Evolutionary conservation across 805 yeast species (phyloP).

Genomic region (Metschnikowia chrysomelidarum): DNA sequence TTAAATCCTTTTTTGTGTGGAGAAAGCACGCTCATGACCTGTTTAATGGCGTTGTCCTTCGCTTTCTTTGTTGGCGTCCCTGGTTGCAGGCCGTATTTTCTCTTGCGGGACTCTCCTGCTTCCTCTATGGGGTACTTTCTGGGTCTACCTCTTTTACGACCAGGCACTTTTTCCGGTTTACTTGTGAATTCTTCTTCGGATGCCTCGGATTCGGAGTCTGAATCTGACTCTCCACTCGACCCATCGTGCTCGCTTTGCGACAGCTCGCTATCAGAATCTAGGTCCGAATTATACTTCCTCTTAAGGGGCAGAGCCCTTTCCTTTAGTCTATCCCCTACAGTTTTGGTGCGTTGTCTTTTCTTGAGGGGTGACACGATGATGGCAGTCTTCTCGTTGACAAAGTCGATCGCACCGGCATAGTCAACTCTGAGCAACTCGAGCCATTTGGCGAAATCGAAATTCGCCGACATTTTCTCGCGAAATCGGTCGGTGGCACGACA

Average conservation of each 20-base stretch:
- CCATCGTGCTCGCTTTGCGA: background rate
- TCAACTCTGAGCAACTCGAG: constrained; percentile 18
- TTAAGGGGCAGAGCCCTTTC: constrained; percentile 1
- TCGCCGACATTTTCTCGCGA: constrained; percentile 32
- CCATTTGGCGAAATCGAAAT: constrained; percentile 40
- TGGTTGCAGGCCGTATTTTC: constrained; percentile 5
- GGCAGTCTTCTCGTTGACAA: constrained; percentile 16
- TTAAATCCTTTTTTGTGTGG: constrained; percentile 26
- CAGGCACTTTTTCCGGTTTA: background rate
- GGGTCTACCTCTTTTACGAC: background rate
- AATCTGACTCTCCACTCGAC: background rate
- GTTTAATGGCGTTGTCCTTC: constrained; percentile 12
- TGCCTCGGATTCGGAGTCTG: constrained; percentile 1
- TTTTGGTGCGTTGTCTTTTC: constrained; percentile 4
- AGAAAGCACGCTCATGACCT: constrained; percentile 21
- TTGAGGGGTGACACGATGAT: constrained; percentile 18
- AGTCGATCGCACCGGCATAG: constrained; percentile 9
- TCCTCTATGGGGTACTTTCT: constrained; percentile 6
- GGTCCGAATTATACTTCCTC: background rate
- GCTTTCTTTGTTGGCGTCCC: constrained; percentile 8
- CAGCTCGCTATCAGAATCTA: constrained; percentile 1
- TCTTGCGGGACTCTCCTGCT: constrained; percentile 6
- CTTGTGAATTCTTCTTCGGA: background rate
- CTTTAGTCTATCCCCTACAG: constrained; percentile 3
- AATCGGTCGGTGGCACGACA: constrained; percentile 40